A percentile compares a stretch with the other conserved stretches of the same genome.
These are phyloP conservation scores for Suillus decipiens DNA, from an alignment of 768 basidiomycete genomes.

Conservation along the genomic window DNA sequence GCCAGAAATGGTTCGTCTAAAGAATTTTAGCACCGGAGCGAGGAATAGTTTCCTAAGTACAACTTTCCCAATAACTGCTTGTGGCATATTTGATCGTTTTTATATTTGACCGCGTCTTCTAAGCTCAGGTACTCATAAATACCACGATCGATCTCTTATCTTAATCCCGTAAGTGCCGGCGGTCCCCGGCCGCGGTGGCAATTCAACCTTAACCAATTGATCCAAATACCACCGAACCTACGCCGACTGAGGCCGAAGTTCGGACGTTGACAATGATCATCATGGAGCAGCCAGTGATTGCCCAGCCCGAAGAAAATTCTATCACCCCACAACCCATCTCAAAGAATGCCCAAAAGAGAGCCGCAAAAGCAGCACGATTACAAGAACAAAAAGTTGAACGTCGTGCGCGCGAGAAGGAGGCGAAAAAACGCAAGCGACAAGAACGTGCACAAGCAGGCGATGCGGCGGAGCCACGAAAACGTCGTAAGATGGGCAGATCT, in stretches of 20 bases:
- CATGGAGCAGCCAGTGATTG: conserved; percentile 31
- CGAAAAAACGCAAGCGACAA: conserved; percentile 72
- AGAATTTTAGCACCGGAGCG: not conserved
- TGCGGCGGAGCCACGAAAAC: conserved; percentile 40
- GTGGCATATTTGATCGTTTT: not conserved
- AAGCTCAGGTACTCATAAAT: too few species aligned
- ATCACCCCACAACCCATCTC: conserved; percentile 45
- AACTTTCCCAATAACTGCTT: not conserved
- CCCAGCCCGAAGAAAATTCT: conserved; percentile 17
- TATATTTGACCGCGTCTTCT: conserved; percentile 1
- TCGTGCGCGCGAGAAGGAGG: conserved; percentile 74
- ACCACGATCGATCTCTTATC: conserved; percentile 6
- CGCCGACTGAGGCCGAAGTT: not conserved
- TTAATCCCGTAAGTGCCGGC: conserved; percentile 5
- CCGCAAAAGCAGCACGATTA: conserved; percentile 67
- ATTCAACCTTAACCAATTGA: conserved; percentile 7
- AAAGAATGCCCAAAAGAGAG: conserved; percentile 78
- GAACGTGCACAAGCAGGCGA: conserved; percentile 62
- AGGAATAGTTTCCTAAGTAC: not conserved
- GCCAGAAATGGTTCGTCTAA: not conserved
- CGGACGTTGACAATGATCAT: not conserved
- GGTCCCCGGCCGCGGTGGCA: conserved; percentile 10
- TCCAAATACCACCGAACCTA: not conserved
- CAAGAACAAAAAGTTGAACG: conserved; percentile 71
- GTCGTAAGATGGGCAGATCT: conserved; percentile 25